Base-by-base conservation (phyloP, 371 early-diverging fungal genomes). In the Haplosporangium sp. region DNA sequence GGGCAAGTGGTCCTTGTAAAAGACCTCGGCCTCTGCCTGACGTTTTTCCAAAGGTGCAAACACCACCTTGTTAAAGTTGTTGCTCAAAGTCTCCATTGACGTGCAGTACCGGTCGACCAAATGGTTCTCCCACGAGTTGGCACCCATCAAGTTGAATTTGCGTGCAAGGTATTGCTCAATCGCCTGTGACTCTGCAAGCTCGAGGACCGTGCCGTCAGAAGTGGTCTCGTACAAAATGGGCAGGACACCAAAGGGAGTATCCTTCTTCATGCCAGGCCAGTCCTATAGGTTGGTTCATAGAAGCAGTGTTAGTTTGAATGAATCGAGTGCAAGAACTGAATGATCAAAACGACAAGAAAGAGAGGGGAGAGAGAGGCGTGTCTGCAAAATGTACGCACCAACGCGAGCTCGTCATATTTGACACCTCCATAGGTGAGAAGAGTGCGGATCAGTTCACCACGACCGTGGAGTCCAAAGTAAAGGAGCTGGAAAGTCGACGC, bases 131-230 rank as follows among this genome's bases (percentile, higher is more conserved):
- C 55, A 61, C 1, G 53, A 36, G 48, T 68, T 50, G 50, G 50
- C 2, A 50, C 50, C 50, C 20, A 50, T 16, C 20, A 50, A 21
- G 6, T 81, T 75, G 54, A 59, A 74, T 58, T 68, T 83, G 63
- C 64, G 71, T 8, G 82, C 83, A 9, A 88, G 68, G 61, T 88
- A 89, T 48, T 89, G 83, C 63, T 84, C 88, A 43, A 88, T 85
- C 11, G 70, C 74, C n/a, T 53, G 38, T 2, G 85, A 73, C 48
- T 88, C 87, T 14, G 81, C 64, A 1, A 88, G 53, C n/a, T 73
- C 69, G 21, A 83, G 69, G 8, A 82, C 70, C 0, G 68, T 72
- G 36, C 80, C 76, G 1, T 71, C 74, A 5, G 66, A 37, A 7
- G 62, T 67, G 10, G 64, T 74, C 55, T 87, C 88, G 5, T 83